phyloP scores from a whole-genome alignment of 495 filamentous ascomycete genomes.

The Aspergillus diversus region DNA sequence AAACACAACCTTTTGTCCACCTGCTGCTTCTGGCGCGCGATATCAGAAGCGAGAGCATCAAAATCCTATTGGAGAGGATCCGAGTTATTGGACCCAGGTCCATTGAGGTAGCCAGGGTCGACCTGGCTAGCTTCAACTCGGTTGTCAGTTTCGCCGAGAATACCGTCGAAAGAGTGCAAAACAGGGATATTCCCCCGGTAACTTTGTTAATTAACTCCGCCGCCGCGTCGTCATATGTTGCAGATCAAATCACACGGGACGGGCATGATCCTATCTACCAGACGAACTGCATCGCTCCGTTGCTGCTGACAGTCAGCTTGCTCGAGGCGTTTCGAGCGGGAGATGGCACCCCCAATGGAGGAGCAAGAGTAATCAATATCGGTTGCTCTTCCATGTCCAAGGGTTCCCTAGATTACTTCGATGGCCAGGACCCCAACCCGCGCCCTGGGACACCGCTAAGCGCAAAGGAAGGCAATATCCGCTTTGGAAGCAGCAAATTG shows the following conservation, averaged over 20 bases:
- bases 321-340: constrained; percentile 47
- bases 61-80: constrained; percentile 33
- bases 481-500: constrained; percentile 48
- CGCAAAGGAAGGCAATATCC: constrained; percentile 38
- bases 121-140: constrained; percentile 41
- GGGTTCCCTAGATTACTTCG: constrained; percentile 44
- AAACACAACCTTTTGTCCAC: constrained; percentile 44
- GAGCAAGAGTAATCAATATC: constrained; percentile 45
- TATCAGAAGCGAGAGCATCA: constrained; percentile 37
- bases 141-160: constrained; percentile 37
- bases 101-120: constrained; percentile 39
- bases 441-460: constrained; percentile 33
- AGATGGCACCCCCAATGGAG: constrained; percentile 38
- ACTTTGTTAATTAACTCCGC: constrained; percentile 42
- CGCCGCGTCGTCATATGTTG: constrained; percentile 41
- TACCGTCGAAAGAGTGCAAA: constrained; percentile 42
- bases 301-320: constrained; percentile 45
- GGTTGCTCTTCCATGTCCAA: constrained; percentile 42
- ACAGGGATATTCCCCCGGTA: constrained; percentile 44
- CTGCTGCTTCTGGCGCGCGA: constrained; percentile 41
- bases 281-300: constrained; percentile 45
- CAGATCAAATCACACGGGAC: constrained; percentile 40
- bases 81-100: constrained; percentile 46
- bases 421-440: constrained; percentile 24
- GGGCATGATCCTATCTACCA: constrained; percentile 48